Evolutionary conservation across 371 early-diverging fungal genomes (phyloP).

Genomic region (Mortierella sp.): DNA sequence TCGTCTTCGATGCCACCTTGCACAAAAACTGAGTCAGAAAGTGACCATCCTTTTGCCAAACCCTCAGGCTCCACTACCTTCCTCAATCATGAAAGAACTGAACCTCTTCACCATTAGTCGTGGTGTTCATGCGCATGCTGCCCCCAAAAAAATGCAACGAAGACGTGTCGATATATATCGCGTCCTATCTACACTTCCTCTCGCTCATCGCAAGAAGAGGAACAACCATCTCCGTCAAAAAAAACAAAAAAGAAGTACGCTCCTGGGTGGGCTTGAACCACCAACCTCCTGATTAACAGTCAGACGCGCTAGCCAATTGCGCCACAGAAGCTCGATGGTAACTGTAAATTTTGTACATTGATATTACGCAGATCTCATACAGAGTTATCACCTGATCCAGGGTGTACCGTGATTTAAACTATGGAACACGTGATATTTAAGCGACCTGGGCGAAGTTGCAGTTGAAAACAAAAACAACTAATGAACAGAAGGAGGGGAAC

Average conservation of each 20-base stretch:
- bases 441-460: background rate
- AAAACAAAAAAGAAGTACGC: background rate
- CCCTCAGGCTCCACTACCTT: no score
- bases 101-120: no score
- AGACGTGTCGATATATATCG: no score
- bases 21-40: no score
- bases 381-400: background rate
- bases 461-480: background rate
- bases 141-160: no score
- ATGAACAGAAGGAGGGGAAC: no score
- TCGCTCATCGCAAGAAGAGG: no score
- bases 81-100: background rate
- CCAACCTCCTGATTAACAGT: constrained; percentile 7
- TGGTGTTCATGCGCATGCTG: no score
- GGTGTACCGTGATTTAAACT: background rate
- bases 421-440: background rate
- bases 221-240: background rate
- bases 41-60: no score
- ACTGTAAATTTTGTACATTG: background rate
- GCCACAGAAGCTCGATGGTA: background rate
- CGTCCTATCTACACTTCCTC: no score
- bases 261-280: constrained; percentile 10
- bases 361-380: background rate
- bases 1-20: no score
- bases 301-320: constrained; percentile 16